A percentile compares a stretch with the other conserved stretches of the same genome.
Evolutionary conservation across 805 yeast genomes (phyloP).

Genomic region (Hermanozyma aechmeae): DNA sequence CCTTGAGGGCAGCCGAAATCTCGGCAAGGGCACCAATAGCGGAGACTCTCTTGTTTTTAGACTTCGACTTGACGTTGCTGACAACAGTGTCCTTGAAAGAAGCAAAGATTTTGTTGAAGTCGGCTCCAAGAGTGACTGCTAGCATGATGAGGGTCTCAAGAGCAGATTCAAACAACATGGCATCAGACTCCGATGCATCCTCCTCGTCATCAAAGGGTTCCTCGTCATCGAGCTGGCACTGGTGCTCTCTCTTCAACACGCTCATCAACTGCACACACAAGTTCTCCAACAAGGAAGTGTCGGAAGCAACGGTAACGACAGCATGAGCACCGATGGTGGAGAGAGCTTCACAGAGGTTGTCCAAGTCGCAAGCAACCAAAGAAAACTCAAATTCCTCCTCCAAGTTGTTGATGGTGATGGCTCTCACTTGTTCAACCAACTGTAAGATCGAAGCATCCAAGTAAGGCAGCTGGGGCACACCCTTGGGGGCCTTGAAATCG

Average conservation of each 20-base stretch:
- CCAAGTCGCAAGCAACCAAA: slow-evolving; percentile 73
- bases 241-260: slow-evolving; percentile 73
- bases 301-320: slow-evolving; percentile 49
- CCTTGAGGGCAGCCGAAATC: slow-evolving; percentile 66
- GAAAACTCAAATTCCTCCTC: slow-evolving; percentile 76
- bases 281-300: slow-evolving; percentile 45
- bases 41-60: slow-evolving; percentile 65
- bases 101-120: slow-evolving; percentile 64
- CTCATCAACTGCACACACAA: slow-evolving; percentile 65
- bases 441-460: slow-evolving; percentile 49
- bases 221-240: slow-evolving; percentile 68
- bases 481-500: slow-evolving; percentile 45
- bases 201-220: slow-evolving; percentile 54
- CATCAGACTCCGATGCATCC: slow-evolving; percentile 37
- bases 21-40: slow-evolving; percentile 91
- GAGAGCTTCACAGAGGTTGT: slow-evolving; percentile 59
- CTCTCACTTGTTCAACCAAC: slow-evolving; percentile 60
- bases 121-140: slow-evolving; percentile 68
- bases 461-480: slow-evolving; percentile 52
- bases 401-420: slow-evolving; percentile 50
- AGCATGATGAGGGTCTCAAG: slow-evolving; percentile 76
- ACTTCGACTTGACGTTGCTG: slow-evolving; percentile 49
- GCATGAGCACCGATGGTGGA: slow-evolving; percentile 67
- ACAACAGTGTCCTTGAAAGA: slow-evolving; percentile 61
- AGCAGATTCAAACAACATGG: slow-evolving; percentile 74